Base-by-base conservation (phyloP, 2,329 filamentous ascomycete genomes). In the Epichloe elymi region DNA sequence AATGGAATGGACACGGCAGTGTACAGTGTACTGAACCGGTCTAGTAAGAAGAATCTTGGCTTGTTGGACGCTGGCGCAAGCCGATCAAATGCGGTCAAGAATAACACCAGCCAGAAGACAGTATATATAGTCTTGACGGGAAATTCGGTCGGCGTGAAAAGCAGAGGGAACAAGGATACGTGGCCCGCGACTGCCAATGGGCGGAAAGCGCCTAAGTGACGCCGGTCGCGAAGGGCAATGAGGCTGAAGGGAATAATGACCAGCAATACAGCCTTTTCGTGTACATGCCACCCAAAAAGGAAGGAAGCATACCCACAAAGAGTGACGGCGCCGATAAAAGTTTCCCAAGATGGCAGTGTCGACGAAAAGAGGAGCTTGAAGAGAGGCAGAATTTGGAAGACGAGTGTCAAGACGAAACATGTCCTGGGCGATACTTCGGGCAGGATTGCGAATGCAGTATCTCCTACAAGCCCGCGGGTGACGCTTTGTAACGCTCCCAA, bases 261-360 rank as follows among this genome's bases (percentile, higher is more conserved):
- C 19, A 97, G 79, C 20, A 98, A 77, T 52, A 98, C 86, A 1
- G 93, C 93, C 68, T 98, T 98, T 65, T 98, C 93, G 61, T 98
- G 93, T 8, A 98, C 93, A 63, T 98, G 93, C 89, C 91, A 98
- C 51, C 93, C 91, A 60, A 97, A 97, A 10, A 98, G 76, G 70
- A 98, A 98, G 0, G 91, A 96, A 0, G 91, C 86, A 63, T 96
- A 98, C 53, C 88, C 93, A 62, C 93, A 97, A 15, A 97, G 80
- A 0, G 91, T 96, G 43, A 95, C 79, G 0, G 88, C 85, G 3
- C 88, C 88, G 41, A 97, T 78, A 63, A 98, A 97, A 51, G 79
- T 85, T 55, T 95, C 86, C 87, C 88, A 95, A 0, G 80, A 88
- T 2, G 89, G 88, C 48, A 78, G 74, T 44, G 80, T 63, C 14